Conservation (phyloP, 768 basidiomycete genomes). For the Xanthoconium stramineum region DNA sequence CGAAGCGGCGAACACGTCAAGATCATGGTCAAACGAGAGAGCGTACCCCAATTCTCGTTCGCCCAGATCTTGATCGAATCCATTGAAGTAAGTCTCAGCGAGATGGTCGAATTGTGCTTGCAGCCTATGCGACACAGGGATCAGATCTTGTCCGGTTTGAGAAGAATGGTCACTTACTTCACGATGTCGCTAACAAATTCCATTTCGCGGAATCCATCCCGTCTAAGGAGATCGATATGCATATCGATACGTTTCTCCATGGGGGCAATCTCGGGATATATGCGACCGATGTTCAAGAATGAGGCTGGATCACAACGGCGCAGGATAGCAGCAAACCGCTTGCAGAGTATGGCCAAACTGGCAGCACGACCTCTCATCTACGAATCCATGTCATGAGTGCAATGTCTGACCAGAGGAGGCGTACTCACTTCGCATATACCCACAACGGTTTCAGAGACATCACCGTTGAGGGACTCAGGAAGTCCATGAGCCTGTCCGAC, state of each 20-base stretch:
- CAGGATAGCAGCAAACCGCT: constrained; percentile 84
- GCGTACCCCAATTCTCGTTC: constrained; percentile 87
- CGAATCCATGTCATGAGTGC: neutral
- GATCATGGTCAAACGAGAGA: constrained; percentile 80
- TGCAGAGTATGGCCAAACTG: constrained; percentile 77
- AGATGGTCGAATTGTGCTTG: constrained; percentile 93
- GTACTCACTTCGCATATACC: constrained; percentile 83
- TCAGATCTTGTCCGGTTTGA: neutral
- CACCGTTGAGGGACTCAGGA: constrained; percentile 79
- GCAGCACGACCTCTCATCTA: constrained; percentile 85
- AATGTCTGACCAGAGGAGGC: neutral
- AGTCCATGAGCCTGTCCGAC: constrained; percentile 81
- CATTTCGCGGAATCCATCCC: constrained; percentile 89
- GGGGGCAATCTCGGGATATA: constrained; percentile 79
- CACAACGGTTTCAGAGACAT: constrained; percentile 83
- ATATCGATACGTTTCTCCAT: constrained; percentile 92
- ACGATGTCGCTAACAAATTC: constrained; percentile 90
- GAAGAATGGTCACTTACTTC: constrained; percentile 57
- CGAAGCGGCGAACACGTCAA: constrained; percentile 92
- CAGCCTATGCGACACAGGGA: constrained; percentile 52
- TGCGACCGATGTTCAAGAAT: constrained; percentile 81
- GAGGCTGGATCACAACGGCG: constrained; percentile 77
- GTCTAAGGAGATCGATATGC: constrained; percentile 79
- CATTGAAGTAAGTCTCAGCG: constrained; percentile 80
- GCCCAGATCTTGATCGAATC: constrained; percentile 81